Evolutionary conservation across 2,329 filamentous ascomycete species (phyloP).

Genomic region (Graphilbum sp.): DNA sequence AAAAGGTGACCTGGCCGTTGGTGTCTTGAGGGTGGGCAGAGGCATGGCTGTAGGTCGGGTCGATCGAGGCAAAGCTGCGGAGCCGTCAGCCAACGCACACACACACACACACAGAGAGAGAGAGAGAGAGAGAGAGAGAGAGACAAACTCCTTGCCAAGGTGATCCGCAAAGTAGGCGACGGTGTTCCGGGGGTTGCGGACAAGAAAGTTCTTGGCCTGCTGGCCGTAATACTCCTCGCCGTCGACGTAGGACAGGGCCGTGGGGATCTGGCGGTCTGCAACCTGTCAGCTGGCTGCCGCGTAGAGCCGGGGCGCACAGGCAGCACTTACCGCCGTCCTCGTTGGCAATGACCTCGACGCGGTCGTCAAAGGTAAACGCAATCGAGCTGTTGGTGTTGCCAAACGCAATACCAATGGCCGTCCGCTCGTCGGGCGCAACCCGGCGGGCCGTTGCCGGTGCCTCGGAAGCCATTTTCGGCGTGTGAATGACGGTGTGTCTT

Average conservation of each 20-base stretch:
- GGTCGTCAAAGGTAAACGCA: slow-evolving; percentile 82
- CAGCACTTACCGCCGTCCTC: slow-evolving; percentile 70
- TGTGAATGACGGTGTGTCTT: background rate
- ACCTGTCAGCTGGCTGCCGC: background rate
- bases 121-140: slow-evolving; percentile 1
- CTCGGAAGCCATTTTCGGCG: slow-evolving; percentile 5
- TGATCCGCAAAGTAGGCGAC: slow-evolving; percentile 94
- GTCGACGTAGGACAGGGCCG: slow-evolving; percentile 82
- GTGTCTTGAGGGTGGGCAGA: slow-evolving; percentile 75
- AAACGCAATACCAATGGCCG: slow-evolving; percentile 89
- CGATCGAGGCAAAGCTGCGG: slow-evolving; percentile 74
- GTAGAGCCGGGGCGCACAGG: background rate
- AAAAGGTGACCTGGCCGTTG: slow-evolving; percentile 60
- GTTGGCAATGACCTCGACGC: slow-evolving; percentile 95
- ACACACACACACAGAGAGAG: slow-evolving; percentile 5
- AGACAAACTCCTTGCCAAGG: slow-evolving; percentile 70
- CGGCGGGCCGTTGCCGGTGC: slow-evolving; percentile 1
- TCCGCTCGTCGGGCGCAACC: slow-evolving; percentile 37
- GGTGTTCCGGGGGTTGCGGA: slow-evolving; percentile 86
- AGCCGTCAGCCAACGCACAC: too few species aligned
- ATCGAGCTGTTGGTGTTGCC: slow-evolving; percentile 98
- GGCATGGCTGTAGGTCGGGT: slow-evolving; percentile 85
- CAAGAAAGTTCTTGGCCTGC: slow-evolving; percentile 84
- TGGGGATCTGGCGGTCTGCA: slow-evolving; percentile 88
- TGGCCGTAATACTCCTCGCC: slow-evolving; percentile 94